phyloP scores from a whole-genome alignment of 2,329 filamentous ascomycete genomes.

The Verticillium albo-atrum region DNA sequence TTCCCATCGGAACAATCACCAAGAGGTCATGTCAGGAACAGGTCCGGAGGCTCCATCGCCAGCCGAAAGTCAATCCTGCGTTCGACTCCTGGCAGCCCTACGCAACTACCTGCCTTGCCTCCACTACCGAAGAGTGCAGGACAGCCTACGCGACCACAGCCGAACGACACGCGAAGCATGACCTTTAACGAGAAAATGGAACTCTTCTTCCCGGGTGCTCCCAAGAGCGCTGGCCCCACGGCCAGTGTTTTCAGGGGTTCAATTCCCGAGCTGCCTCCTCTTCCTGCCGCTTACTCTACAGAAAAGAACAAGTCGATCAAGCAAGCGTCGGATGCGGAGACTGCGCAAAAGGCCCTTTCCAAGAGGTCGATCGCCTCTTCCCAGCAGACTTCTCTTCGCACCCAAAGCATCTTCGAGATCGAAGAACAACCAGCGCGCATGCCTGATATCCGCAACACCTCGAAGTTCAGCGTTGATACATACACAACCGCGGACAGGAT shows the following conservation, averaged over 20 bases:
- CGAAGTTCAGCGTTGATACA: constrained; percentile 26
- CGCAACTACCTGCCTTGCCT: constrained; percentile 47
- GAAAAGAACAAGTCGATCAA: constrained; percentile 12
- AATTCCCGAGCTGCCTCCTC: constrained; percentile 38
- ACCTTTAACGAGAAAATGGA: constrained; percentile 54
- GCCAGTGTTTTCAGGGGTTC: constrained; percentile 13
- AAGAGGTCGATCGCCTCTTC: constrained; percentile 30
- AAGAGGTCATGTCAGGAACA: constrained; percentile 39
- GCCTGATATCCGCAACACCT: constrained; percentile 11
- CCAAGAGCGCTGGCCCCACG: constrained; percentile 10
- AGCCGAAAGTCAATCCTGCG: constrained; percentile 41
- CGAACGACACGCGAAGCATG: constrained; percentile 54
- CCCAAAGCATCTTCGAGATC: constrained; percentile 35
- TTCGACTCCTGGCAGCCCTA: constrained; percentile 40
- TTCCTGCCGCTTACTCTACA: constrained; percentile 25
- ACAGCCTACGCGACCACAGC: constrained; percentile 32
- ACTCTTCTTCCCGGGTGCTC: constrained; percentile 38
- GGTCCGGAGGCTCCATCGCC: constrained; percentile 42
- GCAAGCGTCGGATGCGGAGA: constrained; percentile 6
- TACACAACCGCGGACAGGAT: constrained; percentile 13
- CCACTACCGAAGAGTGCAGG: constrained; percentile 38
- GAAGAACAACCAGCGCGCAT: constrained; percentile 19
- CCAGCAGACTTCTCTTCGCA: constrained; percentile 28
- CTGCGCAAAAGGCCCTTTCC: constrained; percentile 10
- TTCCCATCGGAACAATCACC: constrained; percentile 41